Base-by-base conservation (phyloP, 2,329 filamentous ascomycete species). In the Colletotrichum sp. region DNA sequence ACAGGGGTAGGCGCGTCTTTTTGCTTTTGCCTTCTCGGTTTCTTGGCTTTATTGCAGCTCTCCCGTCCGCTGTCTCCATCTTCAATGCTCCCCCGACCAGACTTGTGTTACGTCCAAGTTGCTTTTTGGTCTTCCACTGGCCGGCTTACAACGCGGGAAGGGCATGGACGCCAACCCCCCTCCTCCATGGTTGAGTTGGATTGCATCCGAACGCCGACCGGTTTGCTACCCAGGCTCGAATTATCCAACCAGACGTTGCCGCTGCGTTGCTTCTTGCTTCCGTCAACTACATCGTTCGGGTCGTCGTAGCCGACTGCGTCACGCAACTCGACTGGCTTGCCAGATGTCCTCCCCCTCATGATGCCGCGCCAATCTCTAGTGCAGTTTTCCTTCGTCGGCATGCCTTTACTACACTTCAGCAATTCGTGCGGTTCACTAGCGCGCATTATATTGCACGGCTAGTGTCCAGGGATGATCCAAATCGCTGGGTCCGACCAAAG, bases 31-130 rank as follows among this genome's bases (percentile, higher is more conserved):
- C 69, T 27, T 56, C 12, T 13, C 12, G 48, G 22, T 32, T 13
- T 71, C 69, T 66, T 66, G 69, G 30, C 61, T 39, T 56, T 34
- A 58, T 64, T 74, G 56, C 56, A 70, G 39, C 56, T 74, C 56
- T 74, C 66, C 66, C 66, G 36, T 43, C 70, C 16, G 55, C 66
- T n/a, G 34, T 61, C 36, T 25, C 70, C 36, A 62, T 62, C n/a
- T 25, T 36, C 55, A 68, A 60, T 52, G 70, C 55, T 27, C 27
- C 64, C 22, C 34, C 52, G 25, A 58, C 27, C 62, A 66, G 39
- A 58, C 9, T 28, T 36, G 62, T 48, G 39, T 56, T 27, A 22
- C 22, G 36, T 67, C 28, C n/a, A 28, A 56, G 55, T 52, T 62
- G 64, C 43, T 70, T 48, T 70, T 62, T 52, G 43, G n/a, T n/a